Base-by-base conservation (phyloP, 2,329 filamentous ascomycete species). In the Clonostachys rhizophaga region DNA sequence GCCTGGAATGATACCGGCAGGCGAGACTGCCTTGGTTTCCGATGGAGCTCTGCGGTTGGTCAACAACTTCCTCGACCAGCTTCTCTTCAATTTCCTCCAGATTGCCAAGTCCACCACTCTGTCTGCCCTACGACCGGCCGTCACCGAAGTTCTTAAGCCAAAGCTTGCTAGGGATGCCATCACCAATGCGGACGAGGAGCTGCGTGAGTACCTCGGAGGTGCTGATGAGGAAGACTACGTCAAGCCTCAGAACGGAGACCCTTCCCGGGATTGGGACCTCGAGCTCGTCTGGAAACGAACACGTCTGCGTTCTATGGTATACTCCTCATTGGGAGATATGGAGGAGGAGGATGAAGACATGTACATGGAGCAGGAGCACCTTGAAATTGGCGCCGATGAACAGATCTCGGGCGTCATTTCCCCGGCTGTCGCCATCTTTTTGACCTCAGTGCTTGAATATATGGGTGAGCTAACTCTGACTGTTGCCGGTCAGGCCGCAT, bases 341-440 rank as follows among this genome's bases (percentile, higher is more conserved):
- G 95, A 99, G 65, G 94, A 99, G 68, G 91, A 97, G 55, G 94
- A 99, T 54, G 94, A 97, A 65, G 92, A 96, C 60, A 83, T 84
- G 44, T 89, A 89, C 59, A 87, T 95, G 62, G 84, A 91, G 53
- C 83, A 90, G 57, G 90, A 94, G 48, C 81, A 88, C 39, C 74
- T 92, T 11, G 79, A 83, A 36, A 71, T 76, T 43, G 74, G 75
- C 45, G 70, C 69, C 20, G 71, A 78, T 39, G 81, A 84, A 49
- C 71, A 78, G 35, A 67, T 79, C 35, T 81, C 83, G 44, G 86
- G 85, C 48, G 77, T 84, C 43, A 87, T 97, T 17, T 95, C 91
- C 0, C 91, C 94, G 33, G 87, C 91, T 1, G 89, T 95, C 13
- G 91, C 94, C 49, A 97, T 99, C 54, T 99, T 97, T 67, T 72